Conservation (phyloP, 495 filamentous ascomycete species). For the Tuber borchii region DNA sequence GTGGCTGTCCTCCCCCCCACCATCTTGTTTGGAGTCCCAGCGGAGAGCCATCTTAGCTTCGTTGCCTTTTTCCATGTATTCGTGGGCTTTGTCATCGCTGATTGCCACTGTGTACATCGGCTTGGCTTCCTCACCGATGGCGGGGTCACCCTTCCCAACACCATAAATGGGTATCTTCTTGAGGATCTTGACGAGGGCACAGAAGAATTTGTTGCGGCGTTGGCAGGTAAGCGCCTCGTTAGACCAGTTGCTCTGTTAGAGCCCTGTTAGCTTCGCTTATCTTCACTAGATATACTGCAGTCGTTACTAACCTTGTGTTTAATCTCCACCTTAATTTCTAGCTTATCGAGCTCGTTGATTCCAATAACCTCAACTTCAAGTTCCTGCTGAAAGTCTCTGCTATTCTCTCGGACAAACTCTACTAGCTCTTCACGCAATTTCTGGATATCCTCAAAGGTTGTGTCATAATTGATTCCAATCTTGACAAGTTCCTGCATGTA, state of each 20-base stretch:
- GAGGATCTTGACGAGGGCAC: constrained; percentile 77
- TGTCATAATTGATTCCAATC: constrained; percentile 75
- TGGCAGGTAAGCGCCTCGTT: constrained; percentile 77
- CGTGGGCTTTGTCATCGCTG: constrained; percentile 56
- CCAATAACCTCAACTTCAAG: constrained; percentile 69
- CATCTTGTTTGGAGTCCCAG: constrained; percentile 43
- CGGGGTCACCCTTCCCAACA: constrained; percentile 65
- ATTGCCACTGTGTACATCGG: constrained; percentile 70
- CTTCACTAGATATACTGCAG: not conserved
- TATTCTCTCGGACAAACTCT: constrained; percentile 79
- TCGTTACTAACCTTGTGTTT: constrained; percentile 57
- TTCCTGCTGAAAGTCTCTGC: constrained; percentile 82
- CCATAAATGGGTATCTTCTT: constrained; percentile 79
- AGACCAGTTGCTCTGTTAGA: constrained; percentile 69
- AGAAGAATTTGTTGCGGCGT: constrained; percentile 93
- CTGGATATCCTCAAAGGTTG: constrained; percentile 79
- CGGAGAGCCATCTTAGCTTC: constrained; percentile 58
- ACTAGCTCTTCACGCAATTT: constrained; percentile 72
- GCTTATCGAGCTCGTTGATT: constrained; percentile 79
- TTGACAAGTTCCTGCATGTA: constrained; percentile 84
- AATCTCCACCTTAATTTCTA: constrained; percentile 74
- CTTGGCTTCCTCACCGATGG: constrained; percentile 61
- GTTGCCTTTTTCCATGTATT: constrained; percentile 54
- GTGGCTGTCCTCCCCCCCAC: constrained; percentile 12
- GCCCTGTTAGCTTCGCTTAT: not conserved